Evolutionary conservation across 768 basidiomycete genomes (phyloP), one percentile per base, ranked within the genome.

Genomic region (Chalciporus chontae): DNA sequence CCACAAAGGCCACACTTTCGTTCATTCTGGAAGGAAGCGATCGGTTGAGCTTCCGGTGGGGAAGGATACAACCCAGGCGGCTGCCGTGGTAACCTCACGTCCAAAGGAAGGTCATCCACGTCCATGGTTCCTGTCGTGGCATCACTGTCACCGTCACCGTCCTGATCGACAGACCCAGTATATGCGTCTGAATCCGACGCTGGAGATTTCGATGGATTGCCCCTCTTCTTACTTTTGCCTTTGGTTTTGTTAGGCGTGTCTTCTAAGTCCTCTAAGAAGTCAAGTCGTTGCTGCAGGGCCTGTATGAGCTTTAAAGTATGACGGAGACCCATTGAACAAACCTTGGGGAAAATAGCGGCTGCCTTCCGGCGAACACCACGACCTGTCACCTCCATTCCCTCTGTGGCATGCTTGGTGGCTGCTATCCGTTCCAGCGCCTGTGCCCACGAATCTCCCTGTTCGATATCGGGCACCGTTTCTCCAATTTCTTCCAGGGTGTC

Each of bases 391-490:
- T 79, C 82, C 29, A 75, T 63, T 39, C 77, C 79, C 49, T 75
- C 63, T 23, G 66, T 64, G 58, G 71, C 66, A 19, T 60, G 59
- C 50, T 72, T 77, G 49, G 73, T 68, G 13, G 72, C 68, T 44
- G 71, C 73, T 45, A 77, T 74, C 31, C 70, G 73, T 47, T 75
- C 68, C 40, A 94, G 68, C 9, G 89, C 81, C 46, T 80, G 77
- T 10, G 85, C 78, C 93, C 91, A 94, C n/a, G 90, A 90, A 64
- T 91, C 85, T 26, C 72, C 75, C 47, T 83, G 76, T 40, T 81
- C 83, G 14, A 64, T 54, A 5, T 70, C 72, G 2, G 64, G 64
- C 4, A 73, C 59, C 6, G 71, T 73, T 40, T 87, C 87, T 29
- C 70, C 75, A 18, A 90, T 62, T 14, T 89, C 87, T 62, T 86